Conservation (phyloP, 1,284 basidiomycete genomes). For the Pisolithus thermaeus region DNA sequence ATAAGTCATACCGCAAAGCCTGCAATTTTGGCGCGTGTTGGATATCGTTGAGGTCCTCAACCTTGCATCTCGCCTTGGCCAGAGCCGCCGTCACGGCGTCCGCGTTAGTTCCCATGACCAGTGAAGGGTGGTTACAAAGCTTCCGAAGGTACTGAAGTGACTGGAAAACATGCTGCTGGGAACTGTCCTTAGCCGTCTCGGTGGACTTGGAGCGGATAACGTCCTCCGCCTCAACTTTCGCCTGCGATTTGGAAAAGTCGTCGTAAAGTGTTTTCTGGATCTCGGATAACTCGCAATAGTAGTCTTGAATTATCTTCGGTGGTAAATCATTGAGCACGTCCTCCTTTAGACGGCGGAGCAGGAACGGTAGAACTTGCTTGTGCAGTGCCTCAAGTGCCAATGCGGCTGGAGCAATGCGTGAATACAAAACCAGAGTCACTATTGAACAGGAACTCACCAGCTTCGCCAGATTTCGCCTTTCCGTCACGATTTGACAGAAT, state of each 20-base stretch:
- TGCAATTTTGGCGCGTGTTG: slow-evolving; percentile 92
- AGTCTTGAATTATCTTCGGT: slow-evolving; percentile 99
- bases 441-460: slow-evolving; percentile 50
- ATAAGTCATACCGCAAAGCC: slow-evolving; percentile 70
- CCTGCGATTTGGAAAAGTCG: slow-evolving; percentile 83
- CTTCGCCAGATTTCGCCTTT: slow-evolving; percentile 92
- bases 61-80: slow-evolving; percentile 43
- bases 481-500: slow-evolving; percentile 94
- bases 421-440: slow-evolving; percentile 3
- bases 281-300: slow-evolving; percentile 96
- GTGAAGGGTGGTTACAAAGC: slow-evolving; percentile 93
- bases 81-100: slow-evolving; percentile 62
- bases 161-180: slow-evolving; percentile 89
- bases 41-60: slow-evolving; percentile 66
- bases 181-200: slow-evolving; percentile 35
- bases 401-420: slow-evolving; percentile 50
- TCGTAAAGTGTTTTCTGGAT: slow-evolving; percentile 93
- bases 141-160: slow-evolving; percentile 96
- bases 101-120: slow-evolving; percentile 72
- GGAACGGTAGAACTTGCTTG: slow-evolving; percentile 98
- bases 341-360: slow-evolving; percentile 94
- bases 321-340: slow-evolving; percentile 95
- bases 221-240: slow-evolving; percentile 58
- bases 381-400: slow-evolving; percentile 94
- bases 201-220: slow-evolving; percentile 46